phyloP scores from a whole-genome alignment of 1,284 basidiomycete species.

The Cryptococcus deneoformans region DNA sequence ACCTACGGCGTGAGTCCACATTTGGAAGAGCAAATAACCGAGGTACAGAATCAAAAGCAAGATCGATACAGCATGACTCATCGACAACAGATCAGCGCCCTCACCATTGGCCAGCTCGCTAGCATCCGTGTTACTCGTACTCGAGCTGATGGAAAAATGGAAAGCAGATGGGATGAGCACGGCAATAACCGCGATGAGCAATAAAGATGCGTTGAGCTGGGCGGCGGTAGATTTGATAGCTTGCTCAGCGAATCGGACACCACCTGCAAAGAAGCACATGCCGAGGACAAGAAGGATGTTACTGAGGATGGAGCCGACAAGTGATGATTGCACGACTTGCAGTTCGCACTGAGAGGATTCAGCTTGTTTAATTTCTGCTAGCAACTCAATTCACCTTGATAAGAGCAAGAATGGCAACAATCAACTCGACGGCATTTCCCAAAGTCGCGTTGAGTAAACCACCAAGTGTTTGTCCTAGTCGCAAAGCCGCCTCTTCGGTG shows the following conservation, averaged over 20 bases:
- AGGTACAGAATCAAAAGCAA: slow-evolving; percentile 69
- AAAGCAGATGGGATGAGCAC: slow-evolving; percentile 53
- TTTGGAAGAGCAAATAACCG: slow-evolving; percentile 76
- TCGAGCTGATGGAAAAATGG: slow-evolving; percentile 49
- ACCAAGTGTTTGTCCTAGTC: slow-evolving; percentile 71
- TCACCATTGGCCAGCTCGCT: slow-evolving; percentile 40
- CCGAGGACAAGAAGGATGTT: slow-evolving; percentile 74
- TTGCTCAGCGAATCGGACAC: slow-evolving; percentile 47
- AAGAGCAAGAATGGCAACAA: slow-evolving; percentile 45
- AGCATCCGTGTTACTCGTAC: slow-evolving; percentile 23
- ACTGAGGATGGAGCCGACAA: slow-evolving; percentile 61
- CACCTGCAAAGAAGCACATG: slow-evolving; percentile 58
- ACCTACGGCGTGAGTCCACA: slow-evolving; percentile 68
- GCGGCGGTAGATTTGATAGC: slow-evolving; percentile 47
- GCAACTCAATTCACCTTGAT: slow-evolving; percentile 30
- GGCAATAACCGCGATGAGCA: slow-evolving; percentile 54
- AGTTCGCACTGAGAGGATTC: slow-evolving; percentile 36
- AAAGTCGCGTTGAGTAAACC: slow-evolving; percentile 83
- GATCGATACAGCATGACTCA: slow-evolving; percentile 78
- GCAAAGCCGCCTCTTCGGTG: slow-evolving; percentile 80
- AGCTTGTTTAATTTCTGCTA: background rate
- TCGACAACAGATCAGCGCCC: slow-evolving; percentile 58
- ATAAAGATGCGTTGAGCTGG: slow-evolving; percentile 52
- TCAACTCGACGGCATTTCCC: slow-evolving; percentile 55
- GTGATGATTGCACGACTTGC: slow-evolving; percentile 54